Evolutionary conservation across 2,329 filamentous ascomycete genomes (phyloP), one percentile per base, ranked within the genome.

Genomic region (Diaporthe humulicola): DNA sequence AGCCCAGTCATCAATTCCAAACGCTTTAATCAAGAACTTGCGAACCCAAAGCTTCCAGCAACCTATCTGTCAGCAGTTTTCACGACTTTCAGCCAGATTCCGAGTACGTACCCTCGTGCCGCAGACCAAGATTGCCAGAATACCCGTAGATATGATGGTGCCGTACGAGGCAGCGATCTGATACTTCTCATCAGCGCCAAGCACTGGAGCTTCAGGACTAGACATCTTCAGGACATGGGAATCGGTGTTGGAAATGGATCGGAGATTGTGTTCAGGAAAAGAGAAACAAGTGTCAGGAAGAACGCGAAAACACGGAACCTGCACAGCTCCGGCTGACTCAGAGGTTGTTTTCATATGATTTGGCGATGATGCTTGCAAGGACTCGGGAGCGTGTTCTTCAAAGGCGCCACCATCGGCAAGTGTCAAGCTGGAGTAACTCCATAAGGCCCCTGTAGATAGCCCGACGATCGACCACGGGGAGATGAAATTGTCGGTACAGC

Each of bases 161-260:
- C 73, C 70, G 38, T 75, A 75, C n/a, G 73, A 69, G 30, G 70
- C 58, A 17, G 73, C 70, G 38, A 75, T 73, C 70, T 73, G 40
- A 50, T 74, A 74, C 30, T 30, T 71, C 64, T 74, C 72, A 25
- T 74, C 72, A 28, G 19, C 48, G 28, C 52, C 72, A 28, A 74
- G 64, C 19, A 33, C 60, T 54, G 45, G 12, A 3, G 4, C 61
- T 50, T 17, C 22, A 25, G 45, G 1, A 38, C 61, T 38, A 12
- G 61, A 67, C 61, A 67, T 67, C 3, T 52, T 22, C 25, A 15
- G 19, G 14, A 52, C 45, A 25, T 36, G 30, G 30, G 30, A 38
- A 15, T 33, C 30, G 45, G 19, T 36, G 40, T 9, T 22, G 10
- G 40, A 48, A 8, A 67, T 50, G 22, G 28, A 28, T 8, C 40